Conservation (phyloP, 2,329 filamentous ascomycete genomes). For the Penicillium sp. region DNA sequence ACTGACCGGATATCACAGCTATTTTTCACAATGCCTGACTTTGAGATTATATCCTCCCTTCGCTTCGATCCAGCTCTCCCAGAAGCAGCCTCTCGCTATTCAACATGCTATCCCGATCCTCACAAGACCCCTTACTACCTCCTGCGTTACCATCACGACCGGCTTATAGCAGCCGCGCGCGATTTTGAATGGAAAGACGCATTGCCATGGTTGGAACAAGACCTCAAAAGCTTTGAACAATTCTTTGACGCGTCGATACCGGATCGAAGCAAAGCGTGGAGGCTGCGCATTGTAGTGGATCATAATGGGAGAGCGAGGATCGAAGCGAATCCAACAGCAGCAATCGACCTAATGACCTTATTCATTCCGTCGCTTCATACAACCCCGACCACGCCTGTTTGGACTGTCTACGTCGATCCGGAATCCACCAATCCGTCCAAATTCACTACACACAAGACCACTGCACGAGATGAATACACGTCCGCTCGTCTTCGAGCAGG, state of each 20-base stretch:
- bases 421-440: constrained; percentile 54
- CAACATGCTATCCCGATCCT: constrained; percentile 39
- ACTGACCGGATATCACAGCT: constrained; percentile 9
- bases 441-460: constrained; percentile 89
- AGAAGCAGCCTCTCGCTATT: constrained; percentile 26
- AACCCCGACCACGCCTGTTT: constrained; percentile 30
- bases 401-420: constrained; percentile 57
- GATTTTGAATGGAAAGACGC: constrained; percentile 51
- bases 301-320: constrained; percentile 31
- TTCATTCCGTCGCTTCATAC: constrained; percentile 25
- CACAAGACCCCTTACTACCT: constrained; percentile 70
- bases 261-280: constrained; percentile 37
- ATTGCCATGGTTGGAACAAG: constrained; percentile 30
- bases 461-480: constrained; percentile 70
- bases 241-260: constrained; percentile 35
- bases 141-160: constrained; percentile 74
- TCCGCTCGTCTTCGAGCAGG: constrained; percentile 63
- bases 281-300: constrained; percentile 39
- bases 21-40: constrained; percentile 33
- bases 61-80: constrained; percentile 67
- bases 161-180: constrained; percentile 64
- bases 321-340: constrained; percentile 32
- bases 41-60: constrained; percentile 69
- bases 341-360: constrained; percentile 27
- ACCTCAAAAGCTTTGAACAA: constrained; percentile 28